Conservation (phyloP, 1,284 basidiomycete genomes). For the Pholiota adiposa region DNA sequence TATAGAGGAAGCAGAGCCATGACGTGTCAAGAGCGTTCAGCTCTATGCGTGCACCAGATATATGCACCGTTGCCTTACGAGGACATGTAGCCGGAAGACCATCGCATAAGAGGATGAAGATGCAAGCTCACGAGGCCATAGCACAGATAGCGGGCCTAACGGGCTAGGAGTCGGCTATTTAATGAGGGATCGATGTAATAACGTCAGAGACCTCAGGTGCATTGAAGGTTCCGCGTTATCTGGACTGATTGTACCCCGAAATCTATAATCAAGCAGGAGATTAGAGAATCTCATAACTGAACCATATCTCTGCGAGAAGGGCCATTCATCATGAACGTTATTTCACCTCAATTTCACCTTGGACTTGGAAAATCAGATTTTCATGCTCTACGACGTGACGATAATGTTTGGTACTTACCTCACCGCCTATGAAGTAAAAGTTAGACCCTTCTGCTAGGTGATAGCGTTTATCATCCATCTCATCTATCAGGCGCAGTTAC, state of each 20-base stretch:
- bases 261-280: constrained; percentile 1
- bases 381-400: not conserved
- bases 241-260: constrained; percentile 15
- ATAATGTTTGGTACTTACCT: not conserved
- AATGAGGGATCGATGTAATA: constrained; percentile 16
- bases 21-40: not conserved
- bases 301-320: not conserved
- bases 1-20: not conserved
- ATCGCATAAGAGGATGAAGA: not conserved
- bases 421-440: not conserved
- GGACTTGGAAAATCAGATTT: not conserved
- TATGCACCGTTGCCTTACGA: not conserved
- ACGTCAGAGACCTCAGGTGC: constrained; percentile 6
- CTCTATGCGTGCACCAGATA: not conserved
- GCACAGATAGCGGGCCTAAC: constrained; percentile 2
- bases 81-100: not conserved
- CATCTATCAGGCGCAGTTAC: not conserved
- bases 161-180: constrained; percentile 18
- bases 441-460: not conserved
- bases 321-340: not conserved
- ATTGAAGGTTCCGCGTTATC: constrained; percentile 10
- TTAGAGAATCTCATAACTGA: not conserved
- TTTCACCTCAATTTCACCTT: no score
- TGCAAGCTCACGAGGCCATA: not conserved
- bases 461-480: no score